phyloP scores from a whole-genome alignment of 1,284 basidiomycete species.

The Fomitopsis palustris region DNA sequence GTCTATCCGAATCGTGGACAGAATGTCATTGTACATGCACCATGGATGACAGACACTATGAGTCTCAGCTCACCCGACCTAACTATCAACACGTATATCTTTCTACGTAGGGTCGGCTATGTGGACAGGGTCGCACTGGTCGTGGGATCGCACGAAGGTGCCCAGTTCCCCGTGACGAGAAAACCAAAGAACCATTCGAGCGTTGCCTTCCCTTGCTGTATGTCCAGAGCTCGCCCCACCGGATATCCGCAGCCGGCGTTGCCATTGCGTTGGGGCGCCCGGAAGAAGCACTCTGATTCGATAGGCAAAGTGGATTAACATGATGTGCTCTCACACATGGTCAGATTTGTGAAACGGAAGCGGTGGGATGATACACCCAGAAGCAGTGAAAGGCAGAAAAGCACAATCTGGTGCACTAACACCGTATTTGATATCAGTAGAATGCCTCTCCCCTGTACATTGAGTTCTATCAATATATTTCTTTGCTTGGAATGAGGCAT shows the following conservation, averaged over 20 bases:
- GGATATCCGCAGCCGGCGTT: conserved; percentile 41
- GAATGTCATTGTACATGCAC: conserved; percentile 44
- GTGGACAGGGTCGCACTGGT: conserved; percentile 38
- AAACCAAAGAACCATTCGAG: conserved; percentile 55
- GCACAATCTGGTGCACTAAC: no score
- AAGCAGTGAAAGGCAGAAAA: no score
- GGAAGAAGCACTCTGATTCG: conserved; percentile 34
- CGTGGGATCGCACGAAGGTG: conserved; percentile 33
- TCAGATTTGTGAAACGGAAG: no score
- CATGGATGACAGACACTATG: conserved; percentile 58
- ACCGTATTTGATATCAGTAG: no score
- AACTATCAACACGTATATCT: conserved; percentile 65
- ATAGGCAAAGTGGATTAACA: no score
- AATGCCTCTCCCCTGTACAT: no score
- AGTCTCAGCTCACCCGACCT: conserved; percentile 44
- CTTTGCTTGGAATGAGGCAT: no score
- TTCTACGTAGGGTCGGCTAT: conserved; percentile 58
- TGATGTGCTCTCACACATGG: no score
- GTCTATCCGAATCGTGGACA: conserved; percentile 55
- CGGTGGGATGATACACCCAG: no score
- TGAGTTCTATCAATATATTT: no score
- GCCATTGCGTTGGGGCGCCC: conserved; percentile 48
- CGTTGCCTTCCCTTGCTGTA: conserved; percentile 53
- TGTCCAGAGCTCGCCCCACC: conserved; percentile 69
- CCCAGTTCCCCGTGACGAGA: conserved; percentile 55